Base-by-base conservation (phyloP, 768 basidiomycete genomes). In the Lactarius psammicola region DNA sequence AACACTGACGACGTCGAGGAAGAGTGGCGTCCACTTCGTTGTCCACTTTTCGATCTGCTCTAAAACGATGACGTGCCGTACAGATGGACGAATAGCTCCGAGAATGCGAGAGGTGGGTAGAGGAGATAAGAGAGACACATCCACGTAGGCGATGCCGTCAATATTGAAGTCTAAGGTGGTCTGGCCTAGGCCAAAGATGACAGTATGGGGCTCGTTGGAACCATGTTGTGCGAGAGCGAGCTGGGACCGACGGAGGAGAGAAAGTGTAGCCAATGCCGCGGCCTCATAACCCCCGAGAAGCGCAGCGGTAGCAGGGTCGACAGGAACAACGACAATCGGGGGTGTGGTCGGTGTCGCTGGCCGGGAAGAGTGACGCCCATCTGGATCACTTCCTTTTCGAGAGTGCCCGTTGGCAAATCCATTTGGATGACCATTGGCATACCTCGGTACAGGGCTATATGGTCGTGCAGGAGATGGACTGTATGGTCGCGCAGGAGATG, bases 11-110 rank as follows among this genome's bases (percentile, higher is more conserved):
- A 94, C 79, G 38, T 95, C 94, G 59, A 97, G 83, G 75, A 90
- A 96, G 4, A 96, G 77, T 0, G 93, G 90, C 1, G 90, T 88
- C 90, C 91, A 95, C 75, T 92, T 92, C 44, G 86, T 87, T n/a
- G 83, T 81, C 84, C 89, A 92, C 69, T 78, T 80, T 71, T 82
- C 81, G 8, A 90, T 78, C 74, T 95, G 93, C 73, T 96, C 95
- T 13, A 95, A 82, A 20, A 95, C 87, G 64, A 95, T 78, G 61
- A 96, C 83, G 26, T 84, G 86, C 18, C 81, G 82, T 33, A 82
- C 84, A 2, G 87, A 85, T 0, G 78, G 67, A 13, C 93, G 88
- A 38, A 96, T 82, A 40, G 79, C 80, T 44, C 74, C 76, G 54
- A 87, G 76, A 38, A 96, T 78, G 34, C 79, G 80, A 49, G 83